Base-by-base conservation (phyloP, 192 early-diverging fungal genomes). In the Entophlyctis luteolus region DNA sequence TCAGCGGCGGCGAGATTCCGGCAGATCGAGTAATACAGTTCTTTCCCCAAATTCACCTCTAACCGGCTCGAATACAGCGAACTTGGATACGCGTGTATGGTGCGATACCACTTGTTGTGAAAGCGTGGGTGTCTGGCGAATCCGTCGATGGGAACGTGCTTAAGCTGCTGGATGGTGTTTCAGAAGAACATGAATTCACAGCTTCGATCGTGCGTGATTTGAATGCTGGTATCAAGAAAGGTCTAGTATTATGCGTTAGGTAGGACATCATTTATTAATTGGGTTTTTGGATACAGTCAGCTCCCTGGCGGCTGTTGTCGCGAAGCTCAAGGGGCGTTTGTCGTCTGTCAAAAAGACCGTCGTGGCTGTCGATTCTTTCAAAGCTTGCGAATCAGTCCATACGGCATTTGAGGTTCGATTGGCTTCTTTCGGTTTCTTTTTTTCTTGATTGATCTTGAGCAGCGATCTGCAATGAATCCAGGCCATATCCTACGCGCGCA, bases 31-130 rank as follows among this genome's bases (percentile, higher is more conserved):
- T 66, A 23, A 16, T 27, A 54, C 28, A 2, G 42, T 53, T 52
- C 5, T 27, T 14, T 1, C 1, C 32, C 50, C 18, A 8, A 35
- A 8, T 49, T 57, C 6, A 2, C 2, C 50, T 31, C 6, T 63
- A 1, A 16, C 5, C 2, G 10, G n/a, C 28, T 49, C n/a, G n/a
- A n/a, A 23, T 48, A n/a, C 28, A 66, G 63, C 12, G 12, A n/a
- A 5, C 27, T 8, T 66, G 63, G 63, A 52, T 66, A 12, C 6
- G 42, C n/a, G 12, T 39, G 29, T 66, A 66, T 55, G 63, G 63
- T 25, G 33, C 49, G 48, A n/a, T 66, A 36, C 50, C 63, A 25
- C 4, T 66, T 6, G 32, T 50, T 35, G 16, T 66, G 20, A 66
- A 54, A 35, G 20, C 39, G 10, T 66, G 63, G 63, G 20, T 54